A percentile compares a stretch with the other conserved stretches of the same genome.
phyloP scores from a whole-genome alignment of 2,329 filamentous ascomycete genomes.

The Hymenotorrendiella dingleyae region DNA sequence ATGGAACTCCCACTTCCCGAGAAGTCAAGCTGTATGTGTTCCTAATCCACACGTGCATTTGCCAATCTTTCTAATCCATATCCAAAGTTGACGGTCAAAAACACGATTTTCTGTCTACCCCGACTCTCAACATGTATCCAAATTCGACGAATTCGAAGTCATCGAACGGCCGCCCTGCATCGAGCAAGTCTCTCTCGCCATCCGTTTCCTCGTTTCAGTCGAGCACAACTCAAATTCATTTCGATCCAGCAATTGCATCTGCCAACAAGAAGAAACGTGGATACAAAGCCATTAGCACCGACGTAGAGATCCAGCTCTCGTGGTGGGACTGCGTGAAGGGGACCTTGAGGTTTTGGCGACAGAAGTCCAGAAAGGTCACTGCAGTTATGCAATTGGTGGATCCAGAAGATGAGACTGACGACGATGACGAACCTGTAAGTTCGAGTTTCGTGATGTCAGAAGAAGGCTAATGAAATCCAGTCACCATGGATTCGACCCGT shows the following conservation, averaged over 20 bases:
- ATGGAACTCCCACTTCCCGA: too few relatives aligned
- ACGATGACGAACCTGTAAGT: background rate
- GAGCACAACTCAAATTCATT: background rate
- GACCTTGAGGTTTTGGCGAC: background rate
- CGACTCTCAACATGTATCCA: background rate
- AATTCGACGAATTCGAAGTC: background rate
- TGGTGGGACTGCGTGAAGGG: slow-evolving; percentile 5
- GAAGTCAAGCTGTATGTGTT: too few relatives aligned
- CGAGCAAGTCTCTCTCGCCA: background rate
- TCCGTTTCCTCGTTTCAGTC: background rate
- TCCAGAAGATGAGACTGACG: background rate
- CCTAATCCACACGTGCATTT: too few relatives aligned
- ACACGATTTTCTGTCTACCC: background rate
- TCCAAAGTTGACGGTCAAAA: background rate
- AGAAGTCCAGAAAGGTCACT: background rate
- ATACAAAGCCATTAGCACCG: background rate
- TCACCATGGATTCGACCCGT: slow-evolving; percentile 5
- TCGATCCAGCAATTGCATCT: background rate
- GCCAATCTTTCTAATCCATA: too few relatives aligned
- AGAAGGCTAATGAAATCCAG: background rate
- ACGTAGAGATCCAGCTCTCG: background rate
- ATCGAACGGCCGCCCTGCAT: background rate
- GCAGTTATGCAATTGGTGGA: background rate
- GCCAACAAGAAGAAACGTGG: background rate
- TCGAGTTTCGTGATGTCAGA: background rate